phyloP scores from a whole-genome alignment of 31 red algal genomes.

The Asparagopsis taxiformis region DNA sequence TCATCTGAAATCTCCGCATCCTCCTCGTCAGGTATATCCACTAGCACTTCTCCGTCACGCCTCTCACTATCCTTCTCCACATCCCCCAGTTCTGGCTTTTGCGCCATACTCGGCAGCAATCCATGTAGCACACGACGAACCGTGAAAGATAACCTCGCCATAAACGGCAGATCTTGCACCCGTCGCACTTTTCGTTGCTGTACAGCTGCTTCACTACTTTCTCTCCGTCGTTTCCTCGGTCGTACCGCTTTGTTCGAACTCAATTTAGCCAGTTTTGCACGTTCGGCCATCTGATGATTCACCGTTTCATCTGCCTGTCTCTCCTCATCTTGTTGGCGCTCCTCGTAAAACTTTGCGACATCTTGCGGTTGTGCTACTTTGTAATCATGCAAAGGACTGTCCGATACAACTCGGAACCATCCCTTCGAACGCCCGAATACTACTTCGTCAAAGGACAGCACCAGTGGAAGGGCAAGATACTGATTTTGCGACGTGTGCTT shows the following conservation, averaged over 20 bases:
- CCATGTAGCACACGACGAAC: too few species aligned
- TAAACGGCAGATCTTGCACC: too few species aligned
- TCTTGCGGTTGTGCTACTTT: not conserved
- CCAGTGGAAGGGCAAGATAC: conserved; percentile 73
- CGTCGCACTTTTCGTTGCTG: too few species aligned
- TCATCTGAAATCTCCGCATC: too few species aligned
- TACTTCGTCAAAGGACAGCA: conserved; percentile 66
- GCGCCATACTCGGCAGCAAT: too few species aligned
- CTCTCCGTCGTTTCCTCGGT: not conserved
- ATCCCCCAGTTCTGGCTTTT: too few species aligned
- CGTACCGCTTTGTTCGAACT: not conserved
- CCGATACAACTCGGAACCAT: conserved; percentile 26
- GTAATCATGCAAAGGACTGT: conserved; percentile 25
- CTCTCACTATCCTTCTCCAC: too few species aligned
- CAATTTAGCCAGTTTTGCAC: conserved; percentile 19
- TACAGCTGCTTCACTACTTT: too few species aligned
- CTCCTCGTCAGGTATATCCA: too few species aligned
- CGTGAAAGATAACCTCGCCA: too few species aligned
- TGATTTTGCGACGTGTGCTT: conserved; percentile 83
- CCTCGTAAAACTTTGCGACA: conserved; percentile 10
- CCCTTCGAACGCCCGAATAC: conserved; percentile 49
- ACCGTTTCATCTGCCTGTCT: conserved; percentile 22
- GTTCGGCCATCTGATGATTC: conserved; percentile 4
- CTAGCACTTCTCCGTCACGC: too few species aligned
- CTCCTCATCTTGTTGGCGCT: conserved; percentile 16